A percentile compares a stretch with the other conserved stretches of the same genome.
These are phyloP conservation scores for Colletotrichum karsti DNA, from an alignment of 2,329 filamentous ascomycete species.

Conservation along the genomic window DNA sequence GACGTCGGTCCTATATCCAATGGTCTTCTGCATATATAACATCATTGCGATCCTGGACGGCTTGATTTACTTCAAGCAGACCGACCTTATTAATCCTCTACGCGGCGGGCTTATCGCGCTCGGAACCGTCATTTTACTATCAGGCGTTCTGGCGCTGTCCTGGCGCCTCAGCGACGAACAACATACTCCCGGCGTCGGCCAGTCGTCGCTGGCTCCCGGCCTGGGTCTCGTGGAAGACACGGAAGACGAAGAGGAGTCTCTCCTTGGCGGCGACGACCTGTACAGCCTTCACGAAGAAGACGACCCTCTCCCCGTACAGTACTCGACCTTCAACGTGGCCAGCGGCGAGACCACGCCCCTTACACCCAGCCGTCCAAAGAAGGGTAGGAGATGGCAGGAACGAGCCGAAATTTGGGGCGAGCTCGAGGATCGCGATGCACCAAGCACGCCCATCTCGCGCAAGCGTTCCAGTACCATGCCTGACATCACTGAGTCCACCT, in stretches of 20 bases:
- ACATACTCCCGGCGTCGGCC: conserved; percentile 65
- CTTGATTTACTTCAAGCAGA: conserved; percentile 95
- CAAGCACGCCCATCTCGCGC: conserved; percentile 48
- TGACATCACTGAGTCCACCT: conserved; percentile 47
- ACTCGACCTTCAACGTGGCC: conserved; percentile 57
- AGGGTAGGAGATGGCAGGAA: conserved; percentile 67
- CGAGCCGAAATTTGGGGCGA: conserved; percentile 88
- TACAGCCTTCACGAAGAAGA: conserved; percentile 53
- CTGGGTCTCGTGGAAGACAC: conserved; percentile 81
- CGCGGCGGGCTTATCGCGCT: conserved; percentile 85
- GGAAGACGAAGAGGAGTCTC: conserved; percentile 66
- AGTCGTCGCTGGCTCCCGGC: conserved; percentile 81
- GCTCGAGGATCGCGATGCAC: conserved; percentile 75
- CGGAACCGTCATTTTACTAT: conserved; percentile 85
- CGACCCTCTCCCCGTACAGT: conserved; percentile 43
- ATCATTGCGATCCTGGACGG: conserved; percentile 98
- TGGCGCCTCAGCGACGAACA: conserved; percentile 90
- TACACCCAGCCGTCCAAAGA: conserved; percentile 53
- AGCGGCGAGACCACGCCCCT: conserved; percentile 47
- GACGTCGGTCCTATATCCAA: conserved; percentile 93
- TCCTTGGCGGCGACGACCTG: conserved; percentile 57
- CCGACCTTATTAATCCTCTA: conserved; percentile 77
- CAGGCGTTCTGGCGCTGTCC: conserved; percentile 88
- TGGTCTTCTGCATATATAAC: conserved; percentile 99
- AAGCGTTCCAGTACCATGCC: conserved; percentile 60